Evolutionary conservation across 352 stramenopile genomes (phyloP).

Genomic region (Phytophthora quininea): DNA sequence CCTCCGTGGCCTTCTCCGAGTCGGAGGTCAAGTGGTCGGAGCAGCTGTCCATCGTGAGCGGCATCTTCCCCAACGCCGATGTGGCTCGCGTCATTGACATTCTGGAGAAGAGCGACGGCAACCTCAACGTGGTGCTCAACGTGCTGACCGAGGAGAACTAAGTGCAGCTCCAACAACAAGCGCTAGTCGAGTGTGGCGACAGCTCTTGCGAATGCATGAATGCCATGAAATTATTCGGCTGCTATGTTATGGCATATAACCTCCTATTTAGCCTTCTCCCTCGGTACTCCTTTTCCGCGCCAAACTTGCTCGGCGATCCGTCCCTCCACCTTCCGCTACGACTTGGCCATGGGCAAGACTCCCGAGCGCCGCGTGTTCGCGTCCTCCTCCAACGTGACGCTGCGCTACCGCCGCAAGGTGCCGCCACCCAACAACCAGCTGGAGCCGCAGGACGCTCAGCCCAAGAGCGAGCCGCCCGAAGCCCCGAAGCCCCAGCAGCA

Average conservation of each 20-base stretch:
- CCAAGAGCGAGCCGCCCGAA: no score
- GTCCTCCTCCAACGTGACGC: conserved; percentile 10
- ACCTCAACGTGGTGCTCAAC: conserved; percentile 81
- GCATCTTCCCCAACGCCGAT: conserved; percentile 69
- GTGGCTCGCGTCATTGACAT: conserved; percentile 54
- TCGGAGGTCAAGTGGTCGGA: conserved; percentile 76
- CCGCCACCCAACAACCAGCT: conserved; percentile 37
- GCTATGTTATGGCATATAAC: no score
- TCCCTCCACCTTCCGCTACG: conserved; percentile 8
- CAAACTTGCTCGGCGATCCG: conserved; percentile 12
- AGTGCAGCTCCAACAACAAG: neutral
- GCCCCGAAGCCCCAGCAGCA: neutral
- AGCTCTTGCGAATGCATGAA: no score
- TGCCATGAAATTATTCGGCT: no score
- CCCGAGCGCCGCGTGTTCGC: conserved; percentile 43
- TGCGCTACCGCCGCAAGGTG: conserved; percentile 64
- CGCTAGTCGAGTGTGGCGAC: no score
- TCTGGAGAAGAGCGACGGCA: conserved; percentile 65
- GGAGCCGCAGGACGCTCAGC: conserved; percentile 2
- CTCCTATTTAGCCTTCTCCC: no score
- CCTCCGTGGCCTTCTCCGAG: conserved; percentile 56
- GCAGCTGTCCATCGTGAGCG: conserved; percentile 62
- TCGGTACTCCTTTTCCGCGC: neutral
- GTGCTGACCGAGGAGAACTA: conserved; percentile 69
- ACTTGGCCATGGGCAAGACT: conserved; percentile 53